Conservation (phyloP, 805 yeast species). For the Candida sakaeoensis region DNA sequence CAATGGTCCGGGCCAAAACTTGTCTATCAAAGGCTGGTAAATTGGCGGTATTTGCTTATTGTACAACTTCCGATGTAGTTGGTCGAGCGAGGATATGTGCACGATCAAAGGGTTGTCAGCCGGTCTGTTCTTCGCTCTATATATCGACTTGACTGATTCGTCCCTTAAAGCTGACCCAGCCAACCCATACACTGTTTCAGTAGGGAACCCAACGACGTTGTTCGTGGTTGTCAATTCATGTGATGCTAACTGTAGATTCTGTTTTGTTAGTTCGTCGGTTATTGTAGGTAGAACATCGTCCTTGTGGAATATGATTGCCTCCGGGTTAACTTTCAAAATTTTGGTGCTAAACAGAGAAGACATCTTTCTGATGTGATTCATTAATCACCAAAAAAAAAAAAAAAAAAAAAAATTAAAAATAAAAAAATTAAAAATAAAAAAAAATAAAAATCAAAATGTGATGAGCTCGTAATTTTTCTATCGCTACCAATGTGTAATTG, state of each 20-base stretch:
- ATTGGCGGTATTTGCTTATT: slow-evolving; percentile 57
- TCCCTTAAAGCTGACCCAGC: slow-evolving; percentile 84
- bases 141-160: slow-evolving; percentile 70
- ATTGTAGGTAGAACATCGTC: slow-evolving; percentile 42
- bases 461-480: too few relatives aligned
- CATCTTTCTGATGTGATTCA: slow-evolving; percentile 8
- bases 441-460: too few relatives aligned
- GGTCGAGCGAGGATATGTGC: slow-evolving; percentile 77
- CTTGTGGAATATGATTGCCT: slow-evolving; percentile 46
- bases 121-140: slow-evolving; percentile 88
- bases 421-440: too few relatives aligned
- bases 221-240: slow-evolving; percentile 44
- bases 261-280: slow-evolving; percentile 49
- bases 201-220: slow-evolving; percentile 85
- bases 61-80: slow-evolving; percentile 57
- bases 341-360: slow-evolving; percentile 21
- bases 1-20: slow-evolving; percentile 95
- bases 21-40: slow-evolving; percentile 59
- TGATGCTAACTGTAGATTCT: slow-evolving; percentile 57
- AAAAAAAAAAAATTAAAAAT: too few relatives aligned
- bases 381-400: slow-evolving; percentile 1
- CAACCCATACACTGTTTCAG: slow-evolving; percentile 95
- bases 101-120: slow-evolving; percentile 93
- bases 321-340: slow-evolving; percentile 53
- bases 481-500: too few relatives aligned